Base-by-base conservation (phyloP, 768 basidiomycete genomes). In the Termitomyces sp. region DNA sequence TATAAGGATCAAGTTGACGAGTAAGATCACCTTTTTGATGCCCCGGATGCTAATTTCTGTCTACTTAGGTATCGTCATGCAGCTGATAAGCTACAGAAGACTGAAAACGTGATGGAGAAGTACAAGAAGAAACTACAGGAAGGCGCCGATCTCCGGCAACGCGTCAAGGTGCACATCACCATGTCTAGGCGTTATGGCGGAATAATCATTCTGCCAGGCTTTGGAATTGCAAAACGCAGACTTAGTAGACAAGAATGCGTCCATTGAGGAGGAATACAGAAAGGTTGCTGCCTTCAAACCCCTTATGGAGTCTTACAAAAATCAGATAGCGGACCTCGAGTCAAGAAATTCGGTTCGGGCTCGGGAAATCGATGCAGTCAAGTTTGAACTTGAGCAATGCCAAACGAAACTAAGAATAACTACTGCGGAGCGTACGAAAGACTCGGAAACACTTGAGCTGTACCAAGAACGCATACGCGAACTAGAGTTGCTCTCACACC, bases 81-180 rank as follows among this genome's bases (percentile, higher is more conserved):
- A 5, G 90, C 92, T 4, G 97, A 98, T 65, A 91, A 86, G 62
- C 76, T 94, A 42, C 88, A 91, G 65, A 98, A 98, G 77, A 90
- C 87, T 1, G 97, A 98, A 73, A 95, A 95, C 66, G 94, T 97
- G 29, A 92, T 97, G 83, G 94, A 98, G 72, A 99, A 98, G 71
- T 95, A 98, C 72, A 96, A 95, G 76, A 95, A 92, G 80, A 99
- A 98, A 73, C 80, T 98, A 1, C 96, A 98, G 65, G 97, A 98
- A 69, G 85, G 90, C 4, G 93, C 90, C 14, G 92, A 96, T 61
- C 76, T 95, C 20, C 85, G 94, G 27, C 92, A 92, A 60, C 86
- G 87, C 57, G 84, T 95, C 66, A 92, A 90, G 74, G 92, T 88
- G 56, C 37, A 71, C 64, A 63, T 68, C 26, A 64, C 66, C 27